Evolutionary conservation across 1,139 yeast genomes (phyloP).

Genomic region (Geotrichum candidum): DNA sequence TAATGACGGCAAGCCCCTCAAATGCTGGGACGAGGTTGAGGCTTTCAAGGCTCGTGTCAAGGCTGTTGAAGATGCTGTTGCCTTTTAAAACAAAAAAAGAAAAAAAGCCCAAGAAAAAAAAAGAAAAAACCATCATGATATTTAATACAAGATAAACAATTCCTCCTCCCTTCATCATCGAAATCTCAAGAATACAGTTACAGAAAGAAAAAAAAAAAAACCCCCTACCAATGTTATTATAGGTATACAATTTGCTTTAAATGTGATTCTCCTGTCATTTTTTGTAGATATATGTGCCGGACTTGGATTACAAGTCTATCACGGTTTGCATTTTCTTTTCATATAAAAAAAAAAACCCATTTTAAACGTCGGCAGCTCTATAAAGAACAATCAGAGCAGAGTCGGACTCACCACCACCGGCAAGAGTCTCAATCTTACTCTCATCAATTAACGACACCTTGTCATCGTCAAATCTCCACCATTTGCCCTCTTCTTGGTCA

Average conservation of each 20-base stretch:
- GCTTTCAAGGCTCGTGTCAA: conserved; percentile 48
- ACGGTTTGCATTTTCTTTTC: conserved; percentile 25
- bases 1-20: conserved; percentile 68
- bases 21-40: conserved; percentile 84
- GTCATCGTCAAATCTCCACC: conserved; percentile 97
- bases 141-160: background rate
- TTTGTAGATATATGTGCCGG: background rate
- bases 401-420: conserved; percentile 98
- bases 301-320: background rate
- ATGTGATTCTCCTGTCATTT: background rate
- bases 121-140: background rate
- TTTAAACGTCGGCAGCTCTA: conserved; percentile 59
- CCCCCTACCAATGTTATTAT: background rate
- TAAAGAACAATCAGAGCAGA: conserved; percentile 85
- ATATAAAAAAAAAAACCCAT: background rate
- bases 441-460: conserved; percentile 71
- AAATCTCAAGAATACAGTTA: background rate
- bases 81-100: conserved; percentile 1
- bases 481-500: conserved; percentile 54
- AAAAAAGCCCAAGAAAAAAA: background rate
- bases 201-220: background rate
- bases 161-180: background rate
- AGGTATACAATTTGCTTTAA: background rate
- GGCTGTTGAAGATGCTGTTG: conserved; percentile 13
- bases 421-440: conserved; percentile 73